Base-by-base conservation (phyloP, 345 rosid species). In the Brassica nigra region DNA sequence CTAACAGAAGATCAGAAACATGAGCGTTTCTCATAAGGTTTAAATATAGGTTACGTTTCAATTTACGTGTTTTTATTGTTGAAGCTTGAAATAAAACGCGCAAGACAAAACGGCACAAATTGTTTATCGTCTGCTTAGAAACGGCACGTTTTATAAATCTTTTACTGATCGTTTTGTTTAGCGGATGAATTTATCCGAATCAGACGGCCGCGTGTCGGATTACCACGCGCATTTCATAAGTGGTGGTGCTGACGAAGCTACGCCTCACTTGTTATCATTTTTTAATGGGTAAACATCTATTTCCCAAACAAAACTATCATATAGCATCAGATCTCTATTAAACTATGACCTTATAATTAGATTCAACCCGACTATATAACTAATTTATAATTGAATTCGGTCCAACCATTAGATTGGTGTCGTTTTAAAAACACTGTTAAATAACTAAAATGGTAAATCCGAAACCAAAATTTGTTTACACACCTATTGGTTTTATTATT, bases 31-130 rank as follows among this genome's bases (percentile, higher is more conserved):
- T 18, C 16, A 9, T 23, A 15, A 75, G 74, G 69, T 65, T 75
- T 80, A 76, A 76, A 80, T 75, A 75, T 80, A 80, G 83, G 15
- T 70, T 67, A 62, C 74, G 70, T 73, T n/a, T n/a, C 7, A 18
- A 8, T 58, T 58, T 1, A 58, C 63, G 57, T 68, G 65, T 68
- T 74, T 78, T 79, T 67, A 42, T 80, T 62, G 75, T 75, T 64
- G 14, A 39, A 75, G 47, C 63, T 64, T 80, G 39, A 33, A 42
- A 9, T n/a, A n/a, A 9, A 27, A 58, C 18, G 9, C 33, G 65
- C 27, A 14, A 2, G 33, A 71, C 14, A 54, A 28, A 69, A 70
- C 77, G 72, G 15, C 80, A 64, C 20, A 36, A 30, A 5, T n/a
- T 5, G 28, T 65, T 58, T 31, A 3, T 65, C 69, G 0, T 30